Evolutionary conservation across 208 protist genomes (phyloP), one percentile per base, ranked within the genome.

Genomic region (Lotmaria passim): DNA sequence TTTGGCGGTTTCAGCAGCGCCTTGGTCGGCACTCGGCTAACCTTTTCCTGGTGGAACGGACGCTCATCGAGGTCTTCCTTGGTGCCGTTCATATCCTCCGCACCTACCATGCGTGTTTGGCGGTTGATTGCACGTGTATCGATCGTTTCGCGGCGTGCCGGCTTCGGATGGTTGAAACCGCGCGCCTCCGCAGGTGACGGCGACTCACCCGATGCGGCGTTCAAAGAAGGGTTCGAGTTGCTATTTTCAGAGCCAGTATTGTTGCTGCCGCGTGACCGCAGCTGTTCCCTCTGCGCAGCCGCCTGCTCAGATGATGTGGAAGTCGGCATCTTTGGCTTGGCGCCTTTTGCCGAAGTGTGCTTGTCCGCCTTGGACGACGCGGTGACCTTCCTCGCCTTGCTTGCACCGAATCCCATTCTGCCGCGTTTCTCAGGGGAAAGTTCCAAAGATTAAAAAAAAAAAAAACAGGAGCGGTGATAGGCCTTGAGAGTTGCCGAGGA

Each of bases 11-110:
- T 78, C 65, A 83, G 60, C 14, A 64, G 36, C 28, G 77, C 82
- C 64, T 79, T 80, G 11, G 82, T 87, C 21, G 82, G 82, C 33
- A 87, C 74, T 17, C 82, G 73, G 28, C 46, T 61, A 7, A 87
- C 82, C 31, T 74, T 75, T 48, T 83, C 82, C 34, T 74, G 41
- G 23, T 31, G 61, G 55, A 83, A 83, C 12, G 77, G 57, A 11
- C 69, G 73, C 31, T 74, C 71, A 34, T 73, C 64, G 14, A 77
- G 43, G 23, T 64, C 77, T 14, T 76, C 47, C 24, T 47, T 24
- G 2, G 2, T 17, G 64, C 79, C 76, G 36, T 77, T 53, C 28
- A 56, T 44, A 53, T 70, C 66, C 30, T 79, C 43, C 5, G 57
- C 68, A 10, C 56, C 67, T 0, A 78, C 33, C 52, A 78, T 71